Evolutionary conservation across 176 grass and related monocot species (phyloP), one percentile per base, ranked within the genome.

Genomic region (Ampelocalamus luodianensis): DNA sequence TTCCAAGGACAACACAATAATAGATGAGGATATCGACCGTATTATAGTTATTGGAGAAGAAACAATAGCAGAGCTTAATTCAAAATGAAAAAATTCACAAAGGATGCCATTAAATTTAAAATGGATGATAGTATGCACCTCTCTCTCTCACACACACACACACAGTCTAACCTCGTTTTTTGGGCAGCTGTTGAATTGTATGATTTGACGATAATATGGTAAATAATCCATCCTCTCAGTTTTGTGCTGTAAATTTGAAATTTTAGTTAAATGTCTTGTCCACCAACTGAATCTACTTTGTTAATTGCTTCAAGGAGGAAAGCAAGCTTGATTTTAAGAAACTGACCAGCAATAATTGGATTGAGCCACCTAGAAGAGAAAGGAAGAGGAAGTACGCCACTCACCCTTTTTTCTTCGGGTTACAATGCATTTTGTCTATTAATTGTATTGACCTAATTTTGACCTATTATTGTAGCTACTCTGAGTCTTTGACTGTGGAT

Each of bases 31-130:
- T 76, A 94, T 99, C 83, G 93, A 99, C 82, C 86, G 93, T 39
- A 99, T 99, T 82, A 96, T 99, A 68, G 96, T 91, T 46, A 99
- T 96, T 90, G 96, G 96, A 81, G 96, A 99, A 87, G 93, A 99
- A 71, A 86, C 93, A 78, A 99, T 88, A 82, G 96, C 96, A 81
- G 96, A 94, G 48, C 93, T 99, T 85, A 91, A 99, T 55, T 93
- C 89, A 4, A 99, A 86, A 99, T 99, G 96, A 99, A 99, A 89
- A 99, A 91, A 70, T 96, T 99, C 79, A 99, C 96, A 68, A 93
- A 99, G 87, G 96, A 99, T 86, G 96, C 96, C 5, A 96, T 99
- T 58, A 96, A 99, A 83, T 96, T 99, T 82, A 99, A 99, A 82
- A 99, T 99, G 96, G 96, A 99, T 83, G 91, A 99, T 26, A 96